Evolutionary conservation across 306 rosid genomes (phyloP).

Genomic region (Lathyrus oleraceus): DNA sequence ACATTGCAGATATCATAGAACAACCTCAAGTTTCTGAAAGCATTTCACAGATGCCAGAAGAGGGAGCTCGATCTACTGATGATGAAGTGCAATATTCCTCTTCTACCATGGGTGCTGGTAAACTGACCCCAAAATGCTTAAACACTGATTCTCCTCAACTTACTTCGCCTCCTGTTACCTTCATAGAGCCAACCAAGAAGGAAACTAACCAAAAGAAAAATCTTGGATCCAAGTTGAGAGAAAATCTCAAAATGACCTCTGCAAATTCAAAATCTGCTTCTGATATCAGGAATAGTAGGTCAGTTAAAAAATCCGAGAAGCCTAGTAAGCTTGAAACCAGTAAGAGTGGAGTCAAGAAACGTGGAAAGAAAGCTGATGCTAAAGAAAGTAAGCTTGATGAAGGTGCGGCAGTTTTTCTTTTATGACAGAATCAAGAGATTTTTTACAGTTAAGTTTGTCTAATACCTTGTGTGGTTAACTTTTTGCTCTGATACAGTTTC

Average conservation of each 20-base stretch:
- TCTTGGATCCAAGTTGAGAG: conserved; percentile 42
- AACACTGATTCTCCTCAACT: conserved; percentile 46
- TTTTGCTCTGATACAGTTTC: conserved; percentile 37
- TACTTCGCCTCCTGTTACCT: conserved; percentile 33
- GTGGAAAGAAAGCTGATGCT: conserved; percentile 49
- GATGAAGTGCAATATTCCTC: conserved; percentile 58
- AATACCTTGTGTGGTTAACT: neutral
- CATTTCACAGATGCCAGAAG: conserved; percentile 60
- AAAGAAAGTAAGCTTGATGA: too few relatives aligned
- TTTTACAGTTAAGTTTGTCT: neutral
- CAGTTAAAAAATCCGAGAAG: conserved; percentile 59
- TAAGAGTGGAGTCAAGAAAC: conserved; percentile 49
- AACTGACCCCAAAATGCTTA: conserved; percentile 57
- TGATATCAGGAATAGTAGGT: conserved; percentile 38
- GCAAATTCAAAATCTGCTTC: conserved; percentile 47
- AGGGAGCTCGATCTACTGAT: conserved; percentile 69
- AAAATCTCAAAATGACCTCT: conserved; percentile 45
- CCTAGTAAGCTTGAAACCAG: conserved; percentile 50
- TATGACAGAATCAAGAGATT: neutral
- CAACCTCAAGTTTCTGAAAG: conserved; percentile 63
- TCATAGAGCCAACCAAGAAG: conserved; percentile 45
- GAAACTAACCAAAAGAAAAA: conserved; percentile 41
- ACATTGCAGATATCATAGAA: conserved; percentile 44
- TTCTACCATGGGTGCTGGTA: conserved; percentile 48
- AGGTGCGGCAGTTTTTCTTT: conserved; percentile 39